Conservation (phyloP, 257 asterid genomes). For the Thymus quinquecostatus region DNA sequence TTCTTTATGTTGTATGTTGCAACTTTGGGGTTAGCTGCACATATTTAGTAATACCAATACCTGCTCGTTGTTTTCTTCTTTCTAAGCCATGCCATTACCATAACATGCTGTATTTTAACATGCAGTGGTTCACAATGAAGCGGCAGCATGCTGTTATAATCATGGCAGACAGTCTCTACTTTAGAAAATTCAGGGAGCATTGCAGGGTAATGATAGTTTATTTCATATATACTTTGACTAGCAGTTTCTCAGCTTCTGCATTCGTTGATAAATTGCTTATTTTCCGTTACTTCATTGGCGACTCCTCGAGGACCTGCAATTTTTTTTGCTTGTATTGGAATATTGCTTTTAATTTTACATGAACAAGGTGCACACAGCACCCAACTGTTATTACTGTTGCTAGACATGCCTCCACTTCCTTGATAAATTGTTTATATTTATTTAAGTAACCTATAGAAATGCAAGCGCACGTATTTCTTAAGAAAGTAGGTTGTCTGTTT, state of each 20-base stretch:
- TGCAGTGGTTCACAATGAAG: slow-evolving; percentile 99
- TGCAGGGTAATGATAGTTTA: slow-evolving; percentile 63
- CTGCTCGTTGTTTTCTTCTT: slow-evolving; percentile 29
- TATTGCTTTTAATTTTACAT: background rate
- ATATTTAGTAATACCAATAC: slow-evolving; percentile 14
- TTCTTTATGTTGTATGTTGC: too few species aligned
- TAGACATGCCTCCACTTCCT: slow-evolving; percentile 5
- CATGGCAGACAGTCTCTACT: slow-evolving; percentile 92
- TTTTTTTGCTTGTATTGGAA: background rate
- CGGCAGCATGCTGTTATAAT: slow-evolving; percentile 84
- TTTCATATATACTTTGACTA: slow-evolving; percentile 26
- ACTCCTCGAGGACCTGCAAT: background rate
- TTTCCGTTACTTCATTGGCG: background rate
- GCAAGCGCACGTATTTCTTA: background rate
- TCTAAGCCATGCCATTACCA: slow-evolving; percentile 17
- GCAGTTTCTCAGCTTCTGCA: slow-evolving; percentile 7
- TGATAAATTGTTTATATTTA: background rate
- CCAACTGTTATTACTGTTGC: slow-evolving; percentile 1
- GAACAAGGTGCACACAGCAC: background rate
- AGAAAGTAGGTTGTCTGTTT: background rate
- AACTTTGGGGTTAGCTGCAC: slow-evolving; percentile 4
- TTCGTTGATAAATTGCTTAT: background rate
- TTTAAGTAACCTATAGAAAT: background rate
- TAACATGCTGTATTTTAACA: slow-evolving; percentile 29
- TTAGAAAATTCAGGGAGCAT: slow-evolving; percentile 80